Evolutionary conservation across 768 basidiomycete genomes (phyloP).

Genomic region (Mycena galopus): DNA sequence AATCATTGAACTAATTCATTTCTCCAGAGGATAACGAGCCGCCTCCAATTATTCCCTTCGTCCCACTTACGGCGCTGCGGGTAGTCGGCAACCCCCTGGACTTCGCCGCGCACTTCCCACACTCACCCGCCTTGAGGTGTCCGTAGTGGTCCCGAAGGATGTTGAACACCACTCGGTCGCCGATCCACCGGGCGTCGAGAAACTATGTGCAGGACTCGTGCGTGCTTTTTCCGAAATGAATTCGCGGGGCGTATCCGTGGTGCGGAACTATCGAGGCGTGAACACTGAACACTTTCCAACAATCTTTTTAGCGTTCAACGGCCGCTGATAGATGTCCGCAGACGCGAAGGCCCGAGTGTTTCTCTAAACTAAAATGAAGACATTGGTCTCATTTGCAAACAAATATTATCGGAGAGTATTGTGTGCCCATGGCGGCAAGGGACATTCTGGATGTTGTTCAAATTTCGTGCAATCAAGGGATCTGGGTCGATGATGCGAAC

Average conservation of each 20-base stretch:
- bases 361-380: too few relatives aligned
- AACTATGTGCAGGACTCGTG: background rate
- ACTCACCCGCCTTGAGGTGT: background rate
- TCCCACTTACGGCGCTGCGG: background rate
- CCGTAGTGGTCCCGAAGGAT: background rate
- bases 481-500: too few relatives aligned
- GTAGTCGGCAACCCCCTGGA: background rate
- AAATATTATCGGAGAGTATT: too few relatives aligned
- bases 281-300: too few relatives aligned
- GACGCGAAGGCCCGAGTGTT: too few relatives aligned
- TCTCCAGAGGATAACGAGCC: background rate
- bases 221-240: background rate
- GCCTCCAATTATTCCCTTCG: background rate
- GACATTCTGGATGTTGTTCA: too few relatives aligned
- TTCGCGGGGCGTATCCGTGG: background rate
- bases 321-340: too few relatives aligned
- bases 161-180: background rate
- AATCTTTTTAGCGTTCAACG: too few relatives aligned
- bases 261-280: constrained; percentile 1
- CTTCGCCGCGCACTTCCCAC: background rate
- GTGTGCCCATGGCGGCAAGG: too few relatives aligned
- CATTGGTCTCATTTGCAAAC: too few relatives aligned
- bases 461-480: too few relatives aligned
- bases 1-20: background rate
- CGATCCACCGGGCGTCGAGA: background rate